Evolutionary conservation across 768 basidiomycete species (phyloP), one percentile per base, ranked within the genome.

Genomic region (Suillus tomentosus): DNA sequence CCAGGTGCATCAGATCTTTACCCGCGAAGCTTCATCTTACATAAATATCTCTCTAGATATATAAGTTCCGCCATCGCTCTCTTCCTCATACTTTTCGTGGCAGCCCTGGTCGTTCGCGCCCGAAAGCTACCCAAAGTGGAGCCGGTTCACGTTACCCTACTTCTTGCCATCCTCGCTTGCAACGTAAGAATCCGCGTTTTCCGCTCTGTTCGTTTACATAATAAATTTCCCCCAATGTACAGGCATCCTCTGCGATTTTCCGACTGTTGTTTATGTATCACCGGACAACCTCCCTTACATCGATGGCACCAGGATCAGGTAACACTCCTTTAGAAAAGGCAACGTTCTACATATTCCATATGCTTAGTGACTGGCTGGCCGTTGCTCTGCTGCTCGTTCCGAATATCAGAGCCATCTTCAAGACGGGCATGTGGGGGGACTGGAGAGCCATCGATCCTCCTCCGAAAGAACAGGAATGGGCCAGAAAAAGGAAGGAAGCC

Each of bases 281-380:
- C 60, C 69, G 51, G 47, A 77, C 76, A 2, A 72, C 71, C 8
- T 79, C 80, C 2, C 68, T 81, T n/a, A 64, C 63, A 2, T 79
- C 74, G 0, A 64, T 37, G 6, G 72, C 66, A 13, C 74, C 77
- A 17, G 69, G 69, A 19, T 71, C 77, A 0, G 70, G 77, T n/a
- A 79, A 80, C 66, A 75, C 73, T 15, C 59, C 70, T 3, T 60
- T 60, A 15, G 77, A 74, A 27, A 82, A 83, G 69, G 75, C 75
- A 1, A 64, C 68, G 0, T 82, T 83, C 67, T 84, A 84, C 64
- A 66, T 82, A 14, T 78, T 81, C 62, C 81, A 82, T 60, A 72
- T 78, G n/a, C 67, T 82, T 4, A 81, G 81, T 2, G 82, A 82
- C 64, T 82, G 80, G 79, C 43, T 80, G 27, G 71, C 74, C 9